Conservation (phyloP, 202 grass and related monocot species). For the Dendrocalamus latiflorus region DNA sequence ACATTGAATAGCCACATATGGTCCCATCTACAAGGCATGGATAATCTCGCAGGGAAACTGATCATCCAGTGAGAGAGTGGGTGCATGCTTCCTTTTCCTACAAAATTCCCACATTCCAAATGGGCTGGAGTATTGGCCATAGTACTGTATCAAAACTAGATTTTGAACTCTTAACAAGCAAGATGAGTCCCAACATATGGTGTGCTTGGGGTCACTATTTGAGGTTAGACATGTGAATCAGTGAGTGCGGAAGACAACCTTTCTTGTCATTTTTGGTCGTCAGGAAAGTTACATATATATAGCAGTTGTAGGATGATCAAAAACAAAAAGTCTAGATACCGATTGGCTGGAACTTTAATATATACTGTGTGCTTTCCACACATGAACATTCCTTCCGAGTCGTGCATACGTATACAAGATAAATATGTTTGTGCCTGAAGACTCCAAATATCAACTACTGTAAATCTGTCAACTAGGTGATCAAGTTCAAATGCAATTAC, state of each 20-base stretch:
- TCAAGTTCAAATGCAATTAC: background rate
- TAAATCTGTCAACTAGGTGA: background rate
- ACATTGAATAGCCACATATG: no score
- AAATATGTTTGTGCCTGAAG: background rate
- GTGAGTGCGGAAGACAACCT: background rate
- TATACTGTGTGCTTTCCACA: no score
- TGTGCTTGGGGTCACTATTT: no score
- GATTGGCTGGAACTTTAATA: no score
- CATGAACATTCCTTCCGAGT: no score
- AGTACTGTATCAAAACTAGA: background rate
- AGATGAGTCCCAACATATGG: background rate
- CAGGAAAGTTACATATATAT: background rate
- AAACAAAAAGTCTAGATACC: no score
- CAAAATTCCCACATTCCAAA: background rate
- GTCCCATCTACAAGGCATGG: background rate
- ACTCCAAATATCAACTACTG: background rate
- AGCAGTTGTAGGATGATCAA: no score
- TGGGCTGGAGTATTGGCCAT: background rate
- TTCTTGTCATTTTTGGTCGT: background rate
- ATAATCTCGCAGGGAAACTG: background rate
- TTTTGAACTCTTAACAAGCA: no score
- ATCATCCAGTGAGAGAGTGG: background rate
- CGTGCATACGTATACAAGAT: no score
- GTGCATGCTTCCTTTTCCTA: background rate
- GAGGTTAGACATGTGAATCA: no score